Base-by-base conservation (phyloP, 768 basidiomycete genomes). In the Sarcodon aspratus region DNA sequence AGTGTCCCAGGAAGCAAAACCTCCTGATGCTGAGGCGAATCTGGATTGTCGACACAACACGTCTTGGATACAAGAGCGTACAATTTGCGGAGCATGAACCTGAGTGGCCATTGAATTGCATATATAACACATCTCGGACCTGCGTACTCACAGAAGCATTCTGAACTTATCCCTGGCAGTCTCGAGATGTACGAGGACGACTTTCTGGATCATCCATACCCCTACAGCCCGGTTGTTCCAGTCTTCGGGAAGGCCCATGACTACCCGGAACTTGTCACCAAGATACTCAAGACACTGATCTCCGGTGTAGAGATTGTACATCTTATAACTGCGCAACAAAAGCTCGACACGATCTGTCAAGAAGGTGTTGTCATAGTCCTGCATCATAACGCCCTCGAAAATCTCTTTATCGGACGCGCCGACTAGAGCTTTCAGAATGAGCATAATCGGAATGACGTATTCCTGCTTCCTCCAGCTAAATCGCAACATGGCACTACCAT, bases 11-110 rank as follows among this genome's bases (percentile, higher is more conserved):
- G 96, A 6, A 98, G 79, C 10, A 99, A 75, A 44, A 95, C 92
- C 61, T 99, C 96, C 63, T 99, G 96, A 60, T 98, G 90, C 62
- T 98, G 95, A 51, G 96, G 93, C 1, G 94, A 98, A 74, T 99
- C 96, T 5, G 96, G 94, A 62, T 98, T 98, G 68, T 99, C 96
- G 46, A 86, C 75, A 57, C 86, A 87, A 55, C 90, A 96, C 38
- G 84, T 79, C 38, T 85, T 83, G 5, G 93, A 94, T 7, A 98
- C 93, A 13, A 92, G 70, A 1, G 90, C 77, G 58, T 90, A 98
- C 10, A 99, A 72, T 66, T 98, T 99, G 53, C 93, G 85, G 32
- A 98, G 73, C 96, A 98, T 98, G 70, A 93, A 97, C 35, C 94
- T 97, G 58, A 17, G 15, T 44, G 18, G 32, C n/a, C 5, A 5